Evolutionary conservation across 371 early-diverging fungal species (phyloP), one percentile per base, ranked within the genome.

Genomic region (Saksenaea oblongispora): DNA sequence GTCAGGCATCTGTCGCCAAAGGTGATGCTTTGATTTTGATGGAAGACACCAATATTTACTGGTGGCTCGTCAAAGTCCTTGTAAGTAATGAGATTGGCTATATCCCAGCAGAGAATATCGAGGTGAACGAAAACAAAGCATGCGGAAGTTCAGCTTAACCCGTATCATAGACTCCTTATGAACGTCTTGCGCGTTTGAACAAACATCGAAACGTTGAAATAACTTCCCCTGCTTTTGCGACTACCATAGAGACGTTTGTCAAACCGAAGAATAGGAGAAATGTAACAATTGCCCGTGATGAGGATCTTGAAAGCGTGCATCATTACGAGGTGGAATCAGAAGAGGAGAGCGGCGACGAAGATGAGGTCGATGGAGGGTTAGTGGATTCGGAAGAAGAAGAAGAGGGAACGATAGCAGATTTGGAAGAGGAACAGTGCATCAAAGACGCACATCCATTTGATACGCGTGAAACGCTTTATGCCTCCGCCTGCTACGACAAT

Each of bases 61-160:
- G 97, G 97, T 97, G 97, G 97, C 80, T 96, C 26, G 95, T 97
- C 17, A 89, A 92, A 70, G 90, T 91, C 51, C 80, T 93, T 26
- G 89, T 89, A 64, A 90, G 88, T 34, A 87, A 85, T 54, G 91
- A 93, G 74, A 92, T 95, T 64, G 97, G 97, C 5, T 97, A 96
- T 67, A 93, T 97, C 39, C 97, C 96, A n/a, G 96, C 96, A 3
- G 96, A 95, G 67, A 96, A 93, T 69, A 89, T 97, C 57, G 97
- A 96, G 80, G 89, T 90, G 63, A 26, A 7, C 7, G 5, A 58
- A 26, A 58, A 5, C 14, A 34, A 58, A 44, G 17, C 7, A 34
- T n/a, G 17, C 5, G 5, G 18, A 8, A 41, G 14, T 56, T 15
- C 24, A 39, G 1, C 26, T 34, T 14, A 18, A 28, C 26, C 34